These are phyloP conservation scores for Phytophthora niederhauseri DNA, from an alignment of 352 stramenopile genomes.

Conservation along the genomic window DNA sequence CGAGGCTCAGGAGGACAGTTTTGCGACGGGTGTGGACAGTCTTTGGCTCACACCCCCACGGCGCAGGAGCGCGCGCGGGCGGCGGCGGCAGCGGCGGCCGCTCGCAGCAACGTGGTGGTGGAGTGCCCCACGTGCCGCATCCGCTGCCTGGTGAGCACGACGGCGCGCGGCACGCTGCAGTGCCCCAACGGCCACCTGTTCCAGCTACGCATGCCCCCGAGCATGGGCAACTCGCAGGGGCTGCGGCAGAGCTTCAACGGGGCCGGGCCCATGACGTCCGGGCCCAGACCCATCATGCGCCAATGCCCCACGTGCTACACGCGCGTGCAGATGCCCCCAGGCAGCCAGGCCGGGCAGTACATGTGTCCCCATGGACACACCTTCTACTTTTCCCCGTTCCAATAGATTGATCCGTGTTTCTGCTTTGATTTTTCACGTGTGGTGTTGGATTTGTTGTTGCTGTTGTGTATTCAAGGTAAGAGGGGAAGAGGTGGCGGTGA, in stretches of 20 bases:
- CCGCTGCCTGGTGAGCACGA: constrained; percentile 79
- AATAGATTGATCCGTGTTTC: constrained; percentile 42
- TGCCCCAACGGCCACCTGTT: constrained; percentile 81
- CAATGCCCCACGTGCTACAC: constrained; percentile 90
- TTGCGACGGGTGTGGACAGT: constrained; percentile 78
- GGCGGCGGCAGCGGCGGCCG: constrained; percentile 52
- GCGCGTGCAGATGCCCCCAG: constrained; percentile 86
- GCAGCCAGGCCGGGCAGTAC: constrained; percentile 86
- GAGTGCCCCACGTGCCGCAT: constrained; percentile 79
- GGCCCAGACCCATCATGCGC: constrained; percentile 72
- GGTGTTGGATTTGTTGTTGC: constrained; percentile 8
- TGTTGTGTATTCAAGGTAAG: constrained; percentile 16
- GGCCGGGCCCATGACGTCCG: constrained; percentile 21
- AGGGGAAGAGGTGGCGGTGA: constrained; percentile 5
- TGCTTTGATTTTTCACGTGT: not conserved
- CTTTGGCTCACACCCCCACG: constrained; percentile 74
- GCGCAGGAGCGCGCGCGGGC: constrained; percentile 66
- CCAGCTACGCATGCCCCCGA: constrained; percentile 68
- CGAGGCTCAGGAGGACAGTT: constrained; percentile 71
- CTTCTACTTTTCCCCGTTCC: constrained; percentile 82
- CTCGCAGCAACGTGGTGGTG: constrained; percentile 75
- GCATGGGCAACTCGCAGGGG: constrained; percentile 46
- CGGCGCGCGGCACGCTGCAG: constrained; percentile 69
- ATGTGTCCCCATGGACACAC: constrained; percentile 90
- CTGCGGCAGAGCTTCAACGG: constrained; percentile 45